These are phyloP conservation scores for Myrica gale DNA, from an alignment of 306 rosid species.

Conservation along the genomic window DNA sequence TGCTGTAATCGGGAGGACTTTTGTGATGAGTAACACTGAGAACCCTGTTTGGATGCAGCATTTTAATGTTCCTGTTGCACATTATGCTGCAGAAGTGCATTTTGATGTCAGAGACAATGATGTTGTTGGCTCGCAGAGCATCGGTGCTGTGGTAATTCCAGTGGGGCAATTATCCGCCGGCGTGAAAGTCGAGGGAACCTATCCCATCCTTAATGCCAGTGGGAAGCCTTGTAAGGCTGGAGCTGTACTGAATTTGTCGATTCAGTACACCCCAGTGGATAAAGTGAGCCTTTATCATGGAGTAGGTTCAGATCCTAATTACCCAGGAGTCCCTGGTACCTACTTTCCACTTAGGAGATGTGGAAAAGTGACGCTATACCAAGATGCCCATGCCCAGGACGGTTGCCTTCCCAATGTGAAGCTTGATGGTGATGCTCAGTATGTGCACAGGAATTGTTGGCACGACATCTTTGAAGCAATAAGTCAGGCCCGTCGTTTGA, in stretches of 20 bases:
- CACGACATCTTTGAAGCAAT: conserved; percentile 67
- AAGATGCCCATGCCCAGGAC: conserved; percentile 73
- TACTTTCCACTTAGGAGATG: conserved; percentile 82
- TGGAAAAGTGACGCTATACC: conserved; percentile 75
- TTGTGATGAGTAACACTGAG: conserved; percentile 61
- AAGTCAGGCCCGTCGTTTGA: conserved; percentile 58
- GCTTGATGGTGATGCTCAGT: conserved; percentile 43
- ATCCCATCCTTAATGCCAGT: conserved; percentile 47
- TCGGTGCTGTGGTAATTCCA: conserved; percentile 75
- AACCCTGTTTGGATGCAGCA: conserved; percentile 84
- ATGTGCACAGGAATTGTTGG: conserved; percentile 69
- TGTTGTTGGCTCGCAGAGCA: conserved; percentile 66
- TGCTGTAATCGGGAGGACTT: conserved; percentile 78
- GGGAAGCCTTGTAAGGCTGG: conserved; percentile 69
- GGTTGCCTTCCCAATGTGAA: conserved; percentile 53
- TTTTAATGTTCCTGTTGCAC: conserved; percentile 77
- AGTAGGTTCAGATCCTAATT: conserved; percentile 43
- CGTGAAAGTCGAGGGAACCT: conserved; percentile 53
- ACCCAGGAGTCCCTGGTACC: conserved; percentile 62
- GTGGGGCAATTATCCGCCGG: conserved; percentile 49
- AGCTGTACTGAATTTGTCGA: conserved; percentile 56
- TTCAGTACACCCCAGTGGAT: conserved; percentile 61
- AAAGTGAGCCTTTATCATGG: conserved; percentile 45
- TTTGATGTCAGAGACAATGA: conserved; percentile 75
- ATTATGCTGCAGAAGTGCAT: conserved; percentile 66